Conservation (phyloP, 306 rosid species). For the Acacia crassicarpa region DNA sequence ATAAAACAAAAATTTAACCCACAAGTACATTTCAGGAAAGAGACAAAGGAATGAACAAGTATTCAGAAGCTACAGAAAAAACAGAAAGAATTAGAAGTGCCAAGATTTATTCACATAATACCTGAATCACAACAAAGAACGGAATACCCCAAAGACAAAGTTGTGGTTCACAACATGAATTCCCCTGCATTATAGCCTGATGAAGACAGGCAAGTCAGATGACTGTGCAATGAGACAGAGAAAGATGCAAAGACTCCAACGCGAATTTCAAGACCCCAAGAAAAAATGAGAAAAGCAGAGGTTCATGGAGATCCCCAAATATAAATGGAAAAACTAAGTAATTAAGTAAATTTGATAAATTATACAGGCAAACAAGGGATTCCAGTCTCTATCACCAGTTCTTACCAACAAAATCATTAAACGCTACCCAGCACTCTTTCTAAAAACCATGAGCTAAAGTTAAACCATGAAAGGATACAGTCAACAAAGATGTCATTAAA, state of each 20-base stretch:
- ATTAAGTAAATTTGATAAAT: neutral
- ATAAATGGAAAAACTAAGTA: neutral
- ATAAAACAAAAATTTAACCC: neutral
- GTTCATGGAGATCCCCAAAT: neutral
- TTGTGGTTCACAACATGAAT: slow-evolving; percentile 20
- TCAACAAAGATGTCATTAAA: neutral
- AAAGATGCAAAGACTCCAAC: neutral
- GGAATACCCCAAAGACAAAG: slow-evolving; percentile 25
- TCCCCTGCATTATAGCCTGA: neutral
- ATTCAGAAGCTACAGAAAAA: neutral
- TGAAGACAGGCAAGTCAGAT: neutral
- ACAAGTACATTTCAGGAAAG: neutral
- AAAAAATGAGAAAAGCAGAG: neutral
- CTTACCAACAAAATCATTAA: neutral
- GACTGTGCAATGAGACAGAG: slow-evolving; percentile 23
- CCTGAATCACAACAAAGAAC: slow-evolving; percentile 42
- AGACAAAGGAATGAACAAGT: neutral
- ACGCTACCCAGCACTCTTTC: neutral
- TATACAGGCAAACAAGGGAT: neutral
- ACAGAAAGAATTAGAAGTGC: neutral
- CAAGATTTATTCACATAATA: slow-evolving; percentile 32
- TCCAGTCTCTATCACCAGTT: neutral
- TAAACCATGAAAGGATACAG: neutral
- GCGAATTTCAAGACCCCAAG: slow-evolving; percentile 61
- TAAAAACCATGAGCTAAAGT: neutral